These are phyloP conservation scores for Dendrobium huoshanense DNA, from an alignment of 106 monocot genomes.

Conservation along the genomic window DNA sequence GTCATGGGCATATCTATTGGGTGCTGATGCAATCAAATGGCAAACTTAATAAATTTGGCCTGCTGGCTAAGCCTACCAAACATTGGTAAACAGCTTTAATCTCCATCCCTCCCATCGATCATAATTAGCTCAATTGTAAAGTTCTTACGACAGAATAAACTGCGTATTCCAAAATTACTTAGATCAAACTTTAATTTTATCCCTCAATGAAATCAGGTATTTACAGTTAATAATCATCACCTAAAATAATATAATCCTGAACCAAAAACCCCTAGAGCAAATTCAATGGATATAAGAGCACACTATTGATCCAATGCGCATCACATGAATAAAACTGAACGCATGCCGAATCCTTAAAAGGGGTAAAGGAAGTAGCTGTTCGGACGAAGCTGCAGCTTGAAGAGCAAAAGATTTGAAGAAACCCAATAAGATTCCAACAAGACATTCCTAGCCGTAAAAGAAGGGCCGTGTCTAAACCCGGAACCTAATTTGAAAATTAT, in stretches of 20 bases:
- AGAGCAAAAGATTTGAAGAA: not conserved
- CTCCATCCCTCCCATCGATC: not conserved
- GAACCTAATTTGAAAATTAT: not conserved
- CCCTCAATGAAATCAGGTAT: not conserved
- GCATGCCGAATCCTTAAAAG: not conserved
- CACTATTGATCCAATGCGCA: not conserved
- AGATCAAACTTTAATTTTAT: not conserved
- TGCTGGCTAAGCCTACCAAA: no score
- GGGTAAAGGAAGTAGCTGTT: not conserved
- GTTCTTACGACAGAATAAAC: not conserved
- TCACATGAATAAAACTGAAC: not conserved
- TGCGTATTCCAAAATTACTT: not conserved
- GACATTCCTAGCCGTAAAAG: not conserved
- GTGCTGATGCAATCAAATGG: not conserved
- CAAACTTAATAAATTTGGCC: not conserved
- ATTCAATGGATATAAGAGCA: not conserved
- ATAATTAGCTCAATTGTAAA: not conserved
- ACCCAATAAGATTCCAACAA: not conserved
- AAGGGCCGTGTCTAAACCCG: not conserved
- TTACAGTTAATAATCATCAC: not conserved
- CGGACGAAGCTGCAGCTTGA: not conserved
- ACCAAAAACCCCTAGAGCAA: not conserved
- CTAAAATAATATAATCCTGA: not conserved
- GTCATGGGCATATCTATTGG: not conserved
- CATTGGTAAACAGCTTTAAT: not conserved